A percentile compares a stretch with the other conserved stretches of the same genome.
phyloP scores from a whole-genome alignment of 441 rosid species.

The Brassica hybrid region DNA sequence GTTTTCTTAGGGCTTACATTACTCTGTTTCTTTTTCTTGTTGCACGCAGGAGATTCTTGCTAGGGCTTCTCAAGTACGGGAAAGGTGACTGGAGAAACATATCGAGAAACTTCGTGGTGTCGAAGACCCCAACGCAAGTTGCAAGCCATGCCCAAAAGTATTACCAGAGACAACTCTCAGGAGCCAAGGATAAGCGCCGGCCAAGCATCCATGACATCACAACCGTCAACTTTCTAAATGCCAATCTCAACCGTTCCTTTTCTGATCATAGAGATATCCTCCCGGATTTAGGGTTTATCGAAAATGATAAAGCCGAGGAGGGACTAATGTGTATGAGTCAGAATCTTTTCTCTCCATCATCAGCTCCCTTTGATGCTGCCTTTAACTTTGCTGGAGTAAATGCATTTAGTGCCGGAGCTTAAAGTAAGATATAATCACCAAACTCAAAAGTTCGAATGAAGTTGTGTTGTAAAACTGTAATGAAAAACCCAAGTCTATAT shows the following conservation, averaged over 20 bases:
- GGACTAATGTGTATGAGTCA: conserved; percentile 19
- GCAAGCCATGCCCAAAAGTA: conserved; percentile 87
- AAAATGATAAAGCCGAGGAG: conserved; percentile 31
- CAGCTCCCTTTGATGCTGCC: conserved; percentile 35
- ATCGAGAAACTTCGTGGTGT: conserved; percentile 61
- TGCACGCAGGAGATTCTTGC: conserved; percentile 55
- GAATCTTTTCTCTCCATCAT: conserved; percentile 25
- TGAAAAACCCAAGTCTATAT: conserved; percentile 13
- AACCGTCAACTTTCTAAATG: conserved; percentile 53
- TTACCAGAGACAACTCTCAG: conserved; percentile 70
- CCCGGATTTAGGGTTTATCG: conserved; percentile 34
- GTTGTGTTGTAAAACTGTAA: conserved; percentile 32
- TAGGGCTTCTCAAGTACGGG: conserved; percentile 74
- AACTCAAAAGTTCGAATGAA: conserved; percentile 26
- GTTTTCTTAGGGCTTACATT: conserved; percentile 32
- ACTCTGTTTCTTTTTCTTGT: not conserved
- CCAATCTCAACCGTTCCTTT: conserved; percentile 40
- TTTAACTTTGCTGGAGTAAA: conserved; percentile 23
- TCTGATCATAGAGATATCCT: conserved; percentile 45
- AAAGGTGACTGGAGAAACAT: conserved; percentile 89
- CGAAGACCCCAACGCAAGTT: conserved; percentile 76
- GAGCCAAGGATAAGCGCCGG: conserved; percentile 61
- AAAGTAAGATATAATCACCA: conserved; percentile 5
- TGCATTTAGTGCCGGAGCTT: conserved; percentile 27
- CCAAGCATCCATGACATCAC: conserved; percentile 46